Percentiles rank a stretch among this genome's conserved stretches.
phyloP scores from a whole-genome alignment of 768 basidiomycete species.

The Macrolepiota albuminosa region DNA sequence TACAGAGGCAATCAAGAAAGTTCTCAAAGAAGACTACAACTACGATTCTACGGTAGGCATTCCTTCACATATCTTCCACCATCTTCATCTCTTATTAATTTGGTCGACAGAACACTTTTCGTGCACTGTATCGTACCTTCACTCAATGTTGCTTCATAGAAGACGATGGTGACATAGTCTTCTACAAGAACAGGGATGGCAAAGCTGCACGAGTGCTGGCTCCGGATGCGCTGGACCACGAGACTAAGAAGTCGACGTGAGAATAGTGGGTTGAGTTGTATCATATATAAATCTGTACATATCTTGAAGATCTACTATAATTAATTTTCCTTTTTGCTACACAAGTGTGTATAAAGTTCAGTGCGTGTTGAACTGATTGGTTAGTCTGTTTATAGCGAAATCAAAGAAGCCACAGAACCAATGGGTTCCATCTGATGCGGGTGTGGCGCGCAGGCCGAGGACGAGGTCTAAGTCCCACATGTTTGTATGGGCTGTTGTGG shows the following conservation, averaged over 20 bases:
- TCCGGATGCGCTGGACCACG: constrained; percentile 10
- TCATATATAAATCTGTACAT: neutral
- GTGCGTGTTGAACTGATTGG: too few relatives aligned
- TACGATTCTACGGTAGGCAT: constrained; percentile 52
- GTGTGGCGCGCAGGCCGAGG: too few relatives aligned
- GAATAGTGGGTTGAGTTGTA: too few relatives aligned
- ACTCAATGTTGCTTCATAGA: constrained; percentile 60
- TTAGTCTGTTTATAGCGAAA: too few relatives aligned
- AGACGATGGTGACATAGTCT: constrained; percentile 56
- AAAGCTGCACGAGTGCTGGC: constrained; percentile 31
- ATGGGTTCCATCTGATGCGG: too few relatives aligned
- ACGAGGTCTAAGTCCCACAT: too few relatives aligned
- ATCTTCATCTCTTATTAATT: neutral
- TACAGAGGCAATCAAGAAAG: constrained; percentile 46
- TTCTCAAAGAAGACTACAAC: constrained; percentile 56
- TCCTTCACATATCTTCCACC: neutral
- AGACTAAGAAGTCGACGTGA: constrained; percentile 10
- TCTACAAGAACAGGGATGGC: constrained; percentile 55
- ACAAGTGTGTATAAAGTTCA: too few relatives aligned
- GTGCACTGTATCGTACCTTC: constrained; percentile 56
- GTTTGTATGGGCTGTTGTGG: too few relatives aligned
- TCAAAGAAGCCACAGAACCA: too few relatives aligned
- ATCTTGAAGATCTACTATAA: neutral
- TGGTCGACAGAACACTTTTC: constrained; percentile 45
- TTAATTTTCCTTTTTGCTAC: neutral